Conservation (phyloP, 495 filamentous ascomycete genomes). For the Penicillium mononematosum region DNA sequence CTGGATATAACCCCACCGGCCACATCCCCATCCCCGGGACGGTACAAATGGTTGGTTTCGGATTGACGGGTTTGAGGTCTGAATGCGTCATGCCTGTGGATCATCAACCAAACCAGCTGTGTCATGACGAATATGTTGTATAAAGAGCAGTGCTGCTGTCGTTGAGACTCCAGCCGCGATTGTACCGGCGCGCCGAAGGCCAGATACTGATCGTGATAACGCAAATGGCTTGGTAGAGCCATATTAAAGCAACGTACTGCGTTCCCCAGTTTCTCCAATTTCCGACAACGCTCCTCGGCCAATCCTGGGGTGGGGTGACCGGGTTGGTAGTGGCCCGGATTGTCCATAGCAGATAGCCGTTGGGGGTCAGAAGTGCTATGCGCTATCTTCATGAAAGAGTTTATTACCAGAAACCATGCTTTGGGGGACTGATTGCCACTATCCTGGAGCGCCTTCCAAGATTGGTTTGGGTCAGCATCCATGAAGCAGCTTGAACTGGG, state of each 20-base stretch:
- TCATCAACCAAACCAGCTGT: conserved; percentile 15
- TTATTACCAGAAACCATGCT: conserved; percentile 39
- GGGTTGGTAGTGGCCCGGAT: not conserved
- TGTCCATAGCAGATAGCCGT: not conserved
- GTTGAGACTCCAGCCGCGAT: conserved; percentile 3
- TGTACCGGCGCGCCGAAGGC: conserved; percentile 3
- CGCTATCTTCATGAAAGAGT: conserved; percentile 16
- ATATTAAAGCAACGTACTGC: conserved; percentile 16
- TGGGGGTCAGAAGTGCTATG: conserved; percentile 6
- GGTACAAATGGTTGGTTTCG: not conserved
- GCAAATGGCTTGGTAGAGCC: conserved; percentile 11
- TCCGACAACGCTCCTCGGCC: conserved; percentile 4
- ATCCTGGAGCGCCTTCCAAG: conserved; percentile 31
- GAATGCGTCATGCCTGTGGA: conserved; percentile 15
- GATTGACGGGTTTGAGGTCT: conserved; percentile 5
- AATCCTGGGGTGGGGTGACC: not conserved
- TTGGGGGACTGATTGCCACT: conserved; percentile 33
- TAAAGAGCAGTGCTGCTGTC: conserved; percentile 16
- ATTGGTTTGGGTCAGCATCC: conserved; percentile 19
- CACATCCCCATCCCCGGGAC: not conserved
- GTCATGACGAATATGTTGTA: conserved; percentile 18
- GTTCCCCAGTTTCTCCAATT: conserved; percentile 12
- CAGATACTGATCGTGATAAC: conserved; percentile 10
- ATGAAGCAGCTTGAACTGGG: conserved; percentile 31
- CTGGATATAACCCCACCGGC: not conserved